phyloP scores from a whole-genome alignment of 352 stramenopile genomes.

The Phytophthora foliorum region DNA sequence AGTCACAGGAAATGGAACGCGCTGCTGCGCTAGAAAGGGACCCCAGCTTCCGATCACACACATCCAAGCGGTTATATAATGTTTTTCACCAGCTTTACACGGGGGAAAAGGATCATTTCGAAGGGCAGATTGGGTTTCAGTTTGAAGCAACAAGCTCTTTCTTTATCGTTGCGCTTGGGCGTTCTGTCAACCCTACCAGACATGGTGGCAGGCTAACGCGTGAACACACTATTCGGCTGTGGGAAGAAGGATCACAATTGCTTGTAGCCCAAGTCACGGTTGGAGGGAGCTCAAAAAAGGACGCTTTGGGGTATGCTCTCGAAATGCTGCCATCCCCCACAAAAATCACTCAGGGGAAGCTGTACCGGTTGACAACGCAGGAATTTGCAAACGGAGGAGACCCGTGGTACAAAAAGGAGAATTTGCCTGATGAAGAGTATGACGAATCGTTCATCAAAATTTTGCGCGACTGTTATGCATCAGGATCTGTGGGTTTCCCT shows the following conservation, averaged over 20 bases:
- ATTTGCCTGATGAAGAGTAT: slow-evolving; percentile 88
- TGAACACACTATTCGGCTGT: slow-evolving; percentile 82
- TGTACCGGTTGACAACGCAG: slow-evolving; percentile 90
- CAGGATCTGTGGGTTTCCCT: slow-evolving; percentile 81
- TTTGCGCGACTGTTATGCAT: slow-evolving; percentile 88
- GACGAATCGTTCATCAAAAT: slow-evolving; percentile 90
- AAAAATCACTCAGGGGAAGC: slow-evolving; percentile 81
- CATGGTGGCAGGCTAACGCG: slow-evolving; percentile 73
- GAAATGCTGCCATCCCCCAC: slow-evolving; percentile 63
- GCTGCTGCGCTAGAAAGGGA: slow-evolving; percentile 61
- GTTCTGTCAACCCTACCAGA: slow-evolving; percentile 77
- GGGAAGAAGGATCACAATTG: slow-evolving; percentile 83
- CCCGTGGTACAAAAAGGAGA: slow-evolving; percentile 93
- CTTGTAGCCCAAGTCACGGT: slow-evolving; percentile 76
- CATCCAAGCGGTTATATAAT: slow-evolving; percentile 85
- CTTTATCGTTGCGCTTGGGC: slow-evolving; percentile 80
- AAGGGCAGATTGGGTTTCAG: slow-evolving; percentile 91
- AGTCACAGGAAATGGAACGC: slow-evolving; percentile 74
- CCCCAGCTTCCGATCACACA: slow-evolving; percentile 51
- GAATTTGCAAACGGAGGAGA: slow-evolving; percentile 90
- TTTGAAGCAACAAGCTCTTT: slow-evolving; percentile 90
- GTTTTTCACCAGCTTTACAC: slow-evolving; percentile 92
- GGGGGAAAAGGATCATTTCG: slow-evolving; percentile 91
- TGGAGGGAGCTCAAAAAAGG: slow-evolving; percentile 70
- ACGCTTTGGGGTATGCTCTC: slow-evolving; percentile 79